Conservation (phyloP, 108 stramenopile species). For the Skeletonema tropicum region DNA sequence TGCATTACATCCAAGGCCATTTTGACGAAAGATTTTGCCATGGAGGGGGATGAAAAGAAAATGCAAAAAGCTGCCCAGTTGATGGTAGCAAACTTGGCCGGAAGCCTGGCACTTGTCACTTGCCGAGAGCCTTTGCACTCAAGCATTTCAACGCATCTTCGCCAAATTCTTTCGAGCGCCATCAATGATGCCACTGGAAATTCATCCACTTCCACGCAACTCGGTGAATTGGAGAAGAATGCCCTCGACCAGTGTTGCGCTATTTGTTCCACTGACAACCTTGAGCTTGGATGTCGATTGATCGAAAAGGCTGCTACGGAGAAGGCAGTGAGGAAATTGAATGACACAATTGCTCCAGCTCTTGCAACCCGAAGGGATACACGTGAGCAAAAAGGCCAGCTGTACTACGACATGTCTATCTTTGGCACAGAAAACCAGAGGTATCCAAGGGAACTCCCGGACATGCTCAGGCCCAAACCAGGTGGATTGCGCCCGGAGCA, state of each 20-base stretch:
- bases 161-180: conserved; percentile 72
- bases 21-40: conserved; percentile 98
- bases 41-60: conserved; percentile 94
- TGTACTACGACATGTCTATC: conserved; percentile 95
- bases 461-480: conserved; percentile 91
- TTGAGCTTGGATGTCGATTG: conserved; percentile 96
- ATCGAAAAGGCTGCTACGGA: conserved; percentile 99
- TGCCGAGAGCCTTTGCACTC: conserved; percentile 95
- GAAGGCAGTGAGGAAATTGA: conserved; percentile 96
- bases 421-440: conserved; percentile 79
- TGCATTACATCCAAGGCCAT: conserved; percentile 98
- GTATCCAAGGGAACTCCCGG: conserved; percentile 93
- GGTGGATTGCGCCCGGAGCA: conserved; percentile 91
- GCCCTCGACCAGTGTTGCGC: conserved; percentile 93
- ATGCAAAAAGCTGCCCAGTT: conserved; percentile 96
- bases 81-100: conserved; percentile 98
- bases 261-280: conserved; percentile 93
- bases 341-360: conserved; percentile 81
- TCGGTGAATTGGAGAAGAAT: conserved; percentile 73
- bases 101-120: conserved; percentile 96
- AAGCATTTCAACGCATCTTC: conserved; percentile 95
- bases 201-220: conserved; percentile 42
- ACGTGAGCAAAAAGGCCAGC: conserved; percentile 88
- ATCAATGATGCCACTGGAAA: conserved; percentile 22
- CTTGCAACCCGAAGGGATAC: conserved; percentile 77